phyloP scores from a whole-genome alignment of 2,329 filamentous ascomycete genomes.

The Fusarium fracticaudum region DNA sequence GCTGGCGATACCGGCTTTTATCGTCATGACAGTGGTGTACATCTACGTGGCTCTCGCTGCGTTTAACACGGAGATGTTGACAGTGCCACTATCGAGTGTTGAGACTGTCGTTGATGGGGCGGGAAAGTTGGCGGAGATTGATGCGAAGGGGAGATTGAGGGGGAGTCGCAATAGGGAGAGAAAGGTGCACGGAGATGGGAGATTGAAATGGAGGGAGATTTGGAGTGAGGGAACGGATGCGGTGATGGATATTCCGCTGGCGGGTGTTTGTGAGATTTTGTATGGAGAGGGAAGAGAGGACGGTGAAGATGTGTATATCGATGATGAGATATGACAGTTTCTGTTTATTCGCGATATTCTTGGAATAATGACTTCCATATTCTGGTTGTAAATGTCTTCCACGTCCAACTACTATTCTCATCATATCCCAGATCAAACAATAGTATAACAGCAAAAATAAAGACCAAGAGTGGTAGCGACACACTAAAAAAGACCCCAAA shows the following conservation, averaged over 20 bases:
- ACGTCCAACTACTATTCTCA: slow-evolving; percentile 4
- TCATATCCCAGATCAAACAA: slow-evolving; percentile 3
- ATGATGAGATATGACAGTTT: slow-evolving; percentile 2
- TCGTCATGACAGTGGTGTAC: slow-evolving; percentile 89
- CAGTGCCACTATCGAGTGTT: slow-evolving; percentile 78
- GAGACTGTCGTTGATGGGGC: slow-evolving; percentile 94
- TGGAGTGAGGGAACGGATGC: slow-evolving; percentile 97
- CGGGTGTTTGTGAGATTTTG: slow-evolving; percentile 92
- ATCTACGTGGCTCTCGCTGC: slow-evolving; percentile 92
- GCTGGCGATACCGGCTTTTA: slow-evolving; percentile 87
- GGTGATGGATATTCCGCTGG: slow-evolving; percentile 95
- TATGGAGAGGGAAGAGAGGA: slow-evolving; percentile 71
- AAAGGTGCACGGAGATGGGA: slow-evolving; percentile 50
- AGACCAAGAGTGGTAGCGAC: not conserved
- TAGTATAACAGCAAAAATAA: not conserved
- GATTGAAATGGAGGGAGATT: slow-evolving; percentile 77
- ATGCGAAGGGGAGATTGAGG: slow-evolving; percentile 68
- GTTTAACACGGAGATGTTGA: slow-evolving; percentile 92
- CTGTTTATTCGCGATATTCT: not conserved
- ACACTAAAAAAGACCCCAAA: not conserved
- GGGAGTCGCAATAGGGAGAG: slow-evolving; percentile 50
- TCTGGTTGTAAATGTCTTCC: not conserved
- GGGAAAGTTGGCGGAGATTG: slow-evolving; percentile 84
- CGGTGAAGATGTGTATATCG: slow-evolving; percentile 30
- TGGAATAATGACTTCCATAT: not conserved